phyloP scores from a whole-genome alignment of 192 early-diverging fungal species.

The Dissophora globulifera region DNA sequence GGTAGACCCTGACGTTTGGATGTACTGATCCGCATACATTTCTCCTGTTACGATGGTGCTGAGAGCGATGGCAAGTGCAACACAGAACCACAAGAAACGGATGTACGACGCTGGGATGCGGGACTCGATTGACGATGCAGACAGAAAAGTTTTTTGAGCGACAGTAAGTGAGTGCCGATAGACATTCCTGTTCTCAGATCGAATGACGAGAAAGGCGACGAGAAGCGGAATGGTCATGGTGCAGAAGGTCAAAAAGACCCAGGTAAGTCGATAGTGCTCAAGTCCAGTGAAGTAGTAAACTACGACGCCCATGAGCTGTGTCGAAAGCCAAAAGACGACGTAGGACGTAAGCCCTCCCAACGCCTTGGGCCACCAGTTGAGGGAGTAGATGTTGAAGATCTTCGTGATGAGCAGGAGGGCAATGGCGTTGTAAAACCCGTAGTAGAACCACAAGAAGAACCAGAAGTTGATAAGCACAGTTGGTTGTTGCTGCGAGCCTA shows the following conservation, averaged over 20 bases:
- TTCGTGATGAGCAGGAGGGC: slow-evolving; percentile 78
- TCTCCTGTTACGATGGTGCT: slow-evolving; percentile 76
- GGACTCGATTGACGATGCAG: slow-evolving; percentile 46
- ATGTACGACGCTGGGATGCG: slow-evolving; percentile 76
- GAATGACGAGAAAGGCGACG: slow-evolving; percentile 69
- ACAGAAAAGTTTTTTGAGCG: slow-evolving; percentile 67
- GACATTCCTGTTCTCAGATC: slow-evolving; percentile 57
- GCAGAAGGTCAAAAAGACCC: slow-evolving; percentile 76
- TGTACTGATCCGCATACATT: slow-evolving; percentile 72
- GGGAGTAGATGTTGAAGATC: slow-evolving; percentile 80
- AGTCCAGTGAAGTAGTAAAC: slow-evolving; percentile 66
- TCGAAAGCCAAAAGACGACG: slow-evolving; percentile 72
- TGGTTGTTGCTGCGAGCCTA: slow-evolving; percentile 13
- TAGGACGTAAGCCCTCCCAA: slow-evolving; percentile 73
- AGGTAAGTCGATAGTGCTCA: slow-evolving; percentile 67
- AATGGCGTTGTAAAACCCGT: slow-evolving; percentile 79
- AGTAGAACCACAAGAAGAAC: slow-evolving; percentile 84
- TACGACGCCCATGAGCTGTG: slow-evolving; percentile 65
- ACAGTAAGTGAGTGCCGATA: slow-evolving; percentile 61
- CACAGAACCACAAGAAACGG: slow-evolving; percentile 83
- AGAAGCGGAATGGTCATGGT: slow-evolving; percentile 78
- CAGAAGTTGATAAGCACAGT: slow-evolving; percentile 75
- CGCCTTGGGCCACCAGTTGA: slow-evolving; percentile 82
- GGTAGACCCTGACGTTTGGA: slow-evolving; percentile 42
- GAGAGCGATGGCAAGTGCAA: slow-evolving; percentile 72